These are phyloP conservation scores for Fusarium sambucinum DNA, from an alignment of 2,329 filamentous ascomycete genomes.

Conservation along the genomic window DNA sequence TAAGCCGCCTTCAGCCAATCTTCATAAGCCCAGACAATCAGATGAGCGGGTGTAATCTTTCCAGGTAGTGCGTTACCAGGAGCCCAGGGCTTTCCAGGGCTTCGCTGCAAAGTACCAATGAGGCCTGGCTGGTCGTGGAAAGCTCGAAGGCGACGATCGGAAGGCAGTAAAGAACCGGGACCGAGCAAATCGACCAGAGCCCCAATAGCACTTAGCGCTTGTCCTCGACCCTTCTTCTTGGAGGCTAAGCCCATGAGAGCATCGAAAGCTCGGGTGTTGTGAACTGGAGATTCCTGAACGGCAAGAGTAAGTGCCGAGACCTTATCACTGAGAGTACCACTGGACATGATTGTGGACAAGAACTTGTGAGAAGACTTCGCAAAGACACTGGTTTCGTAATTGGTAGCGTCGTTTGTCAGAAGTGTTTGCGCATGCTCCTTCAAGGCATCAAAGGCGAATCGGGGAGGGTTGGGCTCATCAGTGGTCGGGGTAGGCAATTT, in stretches of 20 bases:
- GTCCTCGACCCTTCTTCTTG: constrained; percentile 93
- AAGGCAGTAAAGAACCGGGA: constrained; percentile 85
- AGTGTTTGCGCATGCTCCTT: constrained; percentile 79
- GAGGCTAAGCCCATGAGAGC: constrained; percentile 84
- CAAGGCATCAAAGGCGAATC: constrained; percentile 61
- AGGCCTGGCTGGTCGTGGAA: constrained; percentile 86
- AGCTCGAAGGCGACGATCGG: constrained; percentile 81
- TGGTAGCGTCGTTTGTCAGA: constrained; percentile 80
- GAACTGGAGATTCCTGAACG: constrained; percentile 94
- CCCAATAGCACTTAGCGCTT: constrained; percentile 91
- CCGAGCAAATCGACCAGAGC: constrained; percentile 95
- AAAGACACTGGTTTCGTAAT: constrained; percentile 79
- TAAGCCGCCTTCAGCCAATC: constrained; percentile 95
- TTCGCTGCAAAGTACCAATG: constrained; percentile 75
- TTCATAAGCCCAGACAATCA: constrained; percentile 92
- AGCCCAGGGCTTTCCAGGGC: constrained; percentile 71
- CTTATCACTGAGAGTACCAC: constrained; percentile 96
- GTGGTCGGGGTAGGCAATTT: constrained; percentile 59
- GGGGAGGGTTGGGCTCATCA: constrained; percentile 60
- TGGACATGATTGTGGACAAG: constrained; percentile 95
- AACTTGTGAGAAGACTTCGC: constrained; percentile 94
- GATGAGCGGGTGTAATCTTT: constrained; percentile 77
- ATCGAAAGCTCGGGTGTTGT: constrained; percentile 91
- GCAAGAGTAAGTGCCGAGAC: constrained; percentile 94
- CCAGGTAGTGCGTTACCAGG: constrained; percentile 77